Evolutionary conservation across 116 monocot genomes (phyloP).

Genomic region (Iris pallida): DNA sequence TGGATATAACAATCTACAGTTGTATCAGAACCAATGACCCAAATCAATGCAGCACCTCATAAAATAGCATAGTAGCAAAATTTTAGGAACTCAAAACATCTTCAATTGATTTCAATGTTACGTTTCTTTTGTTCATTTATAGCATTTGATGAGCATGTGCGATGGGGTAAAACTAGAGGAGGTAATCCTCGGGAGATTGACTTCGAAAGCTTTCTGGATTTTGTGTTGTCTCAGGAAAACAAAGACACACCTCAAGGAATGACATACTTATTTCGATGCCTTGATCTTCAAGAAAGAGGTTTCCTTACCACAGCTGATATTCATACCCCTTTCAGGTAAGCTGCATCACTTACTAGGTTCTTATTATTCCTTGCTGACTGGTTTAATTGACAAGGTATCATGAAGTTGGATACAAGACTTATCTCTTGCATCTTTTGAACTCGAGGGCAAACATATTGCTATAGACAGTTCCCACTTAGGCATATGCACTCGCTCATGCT

Average conservation of each 20-base stretch:
- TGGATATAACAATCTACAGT: no score
- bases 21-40: no score
- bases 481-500: no score
- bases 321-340: constrained; percentile 92
- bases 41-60: no score
- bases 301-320: constrained; percentile 91
- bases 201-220: constrained; percentile 98
- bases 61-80: no score
- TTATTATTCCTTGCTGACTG: not conserved
- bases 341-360: not conserved
- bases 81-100: no score
- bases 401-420: no score
- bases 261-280: constrained; percentile 89
- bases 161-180: constrained; percentile 78
- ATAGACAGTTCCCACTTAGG: no score
- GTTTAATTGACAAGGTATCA: not conserved
- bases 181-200: constrained; percentile 97
- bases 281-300: constrained; percentile 96
- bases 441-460: no score
- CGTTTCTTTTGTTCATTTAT: constrained; percentile 13
- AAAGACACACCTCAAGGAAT: constrained; percentile 94
- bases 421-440: no score
- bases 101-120: no score
- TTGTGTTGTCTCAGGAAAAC: constrained; percentile 97
- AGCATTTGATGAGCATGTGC: constrained; percentile 99